phyloP scores from a whole-genome alignment of 306 rosid genomes.

The Luffa aegyptiaca region DNA sequence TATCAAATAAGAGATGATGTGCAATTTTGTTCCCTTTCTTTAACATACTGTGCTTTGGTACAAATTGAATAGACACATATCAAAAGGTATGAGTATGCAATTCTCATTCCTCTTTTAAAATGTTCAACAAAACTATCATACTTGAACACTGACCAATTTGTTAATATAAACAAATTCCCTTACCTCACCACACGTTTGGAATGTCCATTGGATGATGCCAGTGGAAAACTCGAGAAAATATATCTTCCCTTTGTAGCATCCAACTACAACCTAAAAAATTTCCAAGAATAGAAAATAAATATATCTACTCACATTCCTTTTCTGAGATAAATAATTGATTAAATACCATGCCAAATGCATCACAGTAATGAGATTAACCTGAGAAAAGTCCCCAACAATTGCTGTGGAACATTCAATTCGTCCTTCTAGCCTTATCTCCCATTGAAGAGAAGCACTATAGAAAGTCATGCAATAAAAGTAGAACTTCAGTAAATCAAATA shows the following conservation, averaged over 20 bases:
- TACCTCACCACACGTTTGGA: constrained; percentile 88
- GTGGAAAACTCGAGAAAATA: constrained; percentile 63
- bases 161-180: constrained; percentile 4
- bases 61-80: neutral
- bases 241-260: constrained; percentile 80
- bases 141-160: neutral
- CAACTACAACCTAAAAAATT: constrained; percentile 69
- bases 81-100: neutral
- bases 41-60: neutral
- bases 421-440: constrained; percentile 80
- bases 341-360: neutral
- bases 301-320: neutral
- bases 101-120: neutral
- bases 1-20: neutral
- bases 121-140: neutral
- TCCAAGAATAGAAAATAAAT: neutral
- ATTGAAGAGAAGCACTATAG: constrained; percentile 78
- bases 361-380: constrained; percentile 35
- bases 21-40: neutral
- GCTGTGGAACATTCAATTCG: constrained; percentile 85
- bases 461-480: constrained; percentile 30
- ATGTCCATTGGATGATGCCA: constrained; percentile 68
- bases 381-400: constrained; percentile 64
- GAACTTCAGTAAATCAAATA: neutral
- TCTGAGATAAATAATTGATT: neutral